These are phyloP conservation scores for Salix dunnii DNA, from an alignment of 345 rosid genomes.

Conservation along the genomic window DNA sequence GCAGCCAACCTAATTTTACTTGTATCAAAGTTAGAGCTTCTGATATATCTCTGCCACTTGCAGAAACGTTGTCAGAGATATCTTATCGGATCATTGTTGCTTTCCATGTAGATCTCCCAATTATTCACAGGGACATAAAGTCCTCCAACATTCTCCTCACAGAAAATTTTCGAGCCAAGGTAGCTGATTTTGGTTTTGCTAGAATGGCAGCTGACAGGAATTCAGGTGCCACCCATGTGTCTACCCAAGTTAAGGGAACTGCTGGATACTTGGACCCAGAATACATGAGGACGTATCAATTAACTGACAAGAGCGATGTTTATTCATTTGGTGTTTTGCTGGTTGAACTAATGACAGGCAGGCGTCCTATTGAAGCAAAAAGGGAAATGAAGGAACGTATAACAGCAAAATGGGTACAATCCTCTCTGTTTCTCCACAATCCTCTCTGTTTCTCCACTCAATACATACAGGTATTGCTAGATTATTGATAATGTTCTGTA, in stretches of 20 bases:
- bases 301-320: conserved; percentile 92
- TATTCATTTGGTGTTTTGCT: conserved; percentile 88
- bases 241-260: conserved; percentile 97
- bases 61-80: background rate
- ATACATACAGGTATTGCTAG: background rate
- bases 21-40: background rate
- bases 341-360: conserved; percentile 69
- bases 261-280: conserved; percentile 95
- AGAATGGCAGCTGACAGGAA: conserved; percentile 72
- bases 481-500: background rate
- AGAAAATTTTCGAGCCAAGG: conserved; percentile 84
- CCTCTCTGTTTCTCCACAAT: conserved; percentile 1
- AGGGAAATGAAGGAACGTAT: conserved; percentile 69
- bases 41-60: background rate
- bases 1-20: background rate
- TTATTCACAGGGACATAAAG: conserved; percentile 91
- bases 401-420: conserved; percentile 75
- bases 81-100: background rate
- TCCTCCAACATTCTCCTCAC: conserved; percentile 94
- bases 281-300: conserved; percentile 78
- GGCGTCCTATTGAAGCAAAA: conserved; percentile 82
- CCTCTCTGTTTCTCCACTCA: conserved; percentile 1
- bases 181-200: conserved; percentile 88
- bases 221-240: conserved; percentile 85
- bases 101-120: conserved; percentile 71